Evolutionary conservation across 306 rosid species (phyloP).

Genomic region (Quercus alba): DNA sequence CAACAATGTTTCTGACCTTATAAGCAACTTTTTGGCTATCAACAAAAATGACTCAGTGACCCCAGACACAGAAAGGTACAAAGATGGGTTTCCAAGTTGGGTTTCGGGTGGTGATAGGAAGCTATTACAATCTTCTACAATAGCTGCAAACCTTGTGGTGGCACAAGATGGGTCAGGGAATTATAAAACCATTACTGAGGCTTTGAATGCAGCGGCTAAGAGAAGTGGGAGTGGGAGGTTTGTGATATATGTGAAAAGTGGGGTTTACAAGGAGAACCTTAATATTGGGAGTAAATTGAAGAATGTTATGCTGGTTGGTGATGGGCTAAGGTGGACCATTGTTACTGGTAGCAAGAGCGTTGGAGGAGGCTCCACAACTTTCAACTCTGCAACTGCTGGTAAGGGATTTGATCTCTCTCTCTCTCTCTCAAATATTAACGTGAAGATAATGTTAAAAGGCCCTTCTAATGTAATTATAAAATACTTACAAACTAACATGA

Average conservation of each 20-base stretch:
- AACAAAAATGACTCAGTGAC: slow-evolving; percentile 24
- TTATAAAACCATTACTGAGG: slow-evolving; percentile 33
- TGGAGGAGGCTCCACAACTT: slow-evolving; percentile 53
- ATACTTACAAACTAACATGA: too few species aligned
- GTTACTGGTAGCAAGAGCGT: slow-evolving; percentile 55
- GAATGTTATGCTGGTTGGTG: slow-evolving; percentile 47
- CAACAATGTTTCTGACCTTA: slow-evolving; percentile 45
- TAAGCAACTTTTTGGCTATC: slow-evolving; percentile 40
- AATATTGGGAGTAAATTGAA: slow-evolving; percentile 39
- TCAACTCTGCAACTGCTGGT: slow-evolving; percentile 59
- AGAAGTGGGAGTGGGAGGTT: slow-evolving; percentile 40
- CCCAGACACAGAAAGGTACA: slow-evolving; percentile 5
- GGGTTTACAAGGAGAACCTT: slow-evolving; percentile 47
- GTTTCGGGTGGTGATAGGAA: slow-evolving; percentile 33
- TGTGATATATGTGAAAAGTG: slow-evolving; percentile 46
- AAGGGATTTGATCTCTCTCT: slow-evolving; percentile 1
- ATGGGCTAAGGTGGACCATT: slow-evolving; percentile 42
- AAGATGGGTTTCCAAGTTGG: slow-evolving; percentile 48
- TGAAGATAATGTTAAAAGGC: too few species aligned
- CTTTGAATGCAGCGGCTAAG: slow-evolving; percentile 36
- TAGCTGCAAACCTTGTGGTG: slow-evolving; percentile 39
- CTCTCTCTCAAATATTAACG: too few species aligned
- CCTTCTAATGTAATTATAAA: too few species aligned
- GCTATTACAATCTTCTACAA: slow-evolving; percentile 36
- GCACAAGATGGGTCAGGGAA: slow-evolving; percentile 60